Evolutionary conservation across 2,329 filamentous ascomycete species (phyloP).

Genomic region (Curvularia hawaiiensis): DNA sequence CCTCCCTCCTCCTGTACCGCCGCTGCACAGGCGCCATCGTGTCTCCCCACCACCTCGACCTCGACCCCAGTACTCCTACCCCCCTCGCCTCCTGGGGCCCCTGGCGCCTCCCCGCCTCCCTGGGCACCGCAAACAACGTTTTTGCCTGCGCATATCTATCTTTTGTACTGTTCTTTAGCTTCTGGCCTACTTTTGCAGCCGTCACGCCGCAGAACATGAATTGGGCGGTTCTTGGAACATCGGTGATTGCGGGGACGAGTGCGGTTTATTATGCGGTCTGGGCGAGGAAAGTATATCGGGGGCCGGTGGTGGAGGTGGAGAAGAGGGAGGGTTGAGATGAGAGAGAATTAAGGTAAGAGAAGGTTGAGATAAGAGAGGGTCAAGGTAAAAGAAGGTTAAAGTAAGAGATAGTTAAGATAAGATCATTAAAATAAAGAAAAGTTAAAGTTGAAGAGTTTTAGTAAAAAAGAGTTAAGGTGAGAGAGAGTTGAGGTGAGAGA

Average conservation of each 20-base stretch:
- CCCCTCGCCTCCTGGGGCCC: slow-evolving; percentile 29
- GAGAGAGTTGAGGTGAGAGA: too few relatives aligned
- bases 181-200: slow-evolving; percentile 28
- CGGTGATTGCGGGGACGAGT: slow-evolving; percentile 23
- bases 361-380: too few relatives aligned
- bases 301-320: slow-evolving; percentile 32
- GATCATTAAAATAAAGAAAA: too few relatives aligned
- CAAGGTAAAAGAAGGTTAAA: too few relatives aligned
- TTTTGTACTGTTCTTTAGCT: slow-evolving; percentile 39
- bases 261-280: slow-evolving; percentile 30
- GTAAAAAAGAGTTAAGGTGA: too few relatives aligned
- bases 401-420: too few relatives aligned
- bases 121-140: slow-evolving; percentile 31
- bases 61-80: not conserved
- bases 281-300: slow-evolving; percentile 33
- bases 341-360: too few relatives aligned
- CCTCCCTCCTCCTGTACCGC: slow-evolving; percentile 32
- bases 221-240: slow-evolving; percentile 34
- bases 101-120: slow-evolving; percentile 23
- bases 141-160: slow-evolving; percentile 30
- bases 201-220: slow-evolving; percentile 35
- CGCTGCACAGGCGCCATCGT: slow-evolving; percentile 31
- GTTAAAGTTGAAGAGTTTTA: too few relatives aligned
- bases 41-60: slow-evolving; percentile 6
- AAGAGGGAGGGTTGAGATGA: not conserved